phyloP scores from a whole-genome alignment of 495 filamentous ascomycete genomes.

The Thozetella sp. region DNA sequence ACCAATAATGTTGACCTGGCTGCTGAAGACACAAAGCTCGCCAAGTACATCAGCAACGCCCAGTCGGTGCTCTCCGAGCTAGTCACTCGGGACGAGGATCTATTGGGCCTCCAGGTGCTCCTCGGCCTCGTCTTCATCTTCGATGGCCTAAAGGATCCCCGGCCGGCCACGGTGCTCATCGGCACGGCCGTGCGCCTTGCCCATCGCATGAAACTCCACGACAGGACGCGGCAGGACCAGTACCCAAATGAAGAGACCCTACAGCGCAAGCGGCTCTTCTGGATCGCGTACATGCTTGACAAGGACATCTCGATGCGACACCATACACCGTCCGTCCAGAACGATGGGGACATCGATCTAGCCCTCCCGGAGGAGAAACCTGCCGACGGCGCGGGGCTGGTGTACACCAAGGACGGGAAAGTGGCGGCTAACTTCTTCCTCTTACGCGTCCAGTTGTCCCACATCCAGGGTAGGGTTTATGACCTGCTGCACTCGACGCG shows the following conservation, averaged over 20 bases:
- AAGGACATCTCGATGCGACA: constrained; percentile 28
- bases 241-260: constrained; percentile 21
- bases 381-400: constrained; percentile 16
- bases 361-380: constrained; percentile 17
- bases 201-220: constrained; percentile 24
- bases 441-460: constrained; percentile 22
- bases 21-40: constrained; percentile 18
- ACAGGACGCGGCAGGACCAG: constrained; percentile 11
- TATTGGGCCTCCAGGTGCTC: constrained; percentile 25
- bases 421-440: constrained; percentile 24
- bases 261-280: constrained; percentile 28
- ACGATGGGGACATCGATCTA: constrained; percentile 26
- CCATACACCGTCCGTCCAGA: constrained; percentile 25
- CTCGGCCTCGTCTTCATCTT: constrained; percentile 30
- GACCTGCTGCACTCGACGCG: constrained; percentile 28
- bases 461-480: constrained; percentile 25
- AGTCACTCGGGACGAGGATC: constrained; percentile 27
- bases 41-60: constrained; percentile 27
- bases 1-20: constrained; percentile 10
- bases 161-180: constrained; percentile 26
- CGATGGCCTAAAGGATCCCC: constrained; percentile 23
- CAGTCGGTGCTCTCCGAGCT: constrained; percentile 28
- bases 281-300: constrained; percentile 29
- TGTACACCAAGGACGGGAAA: constrained; percentile 22
- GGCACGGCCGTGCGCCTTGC: constrained; percentile 28